Evolutionary conservation across 768 basidiomycete genomes (phyloP), one percentile per base, ranked within the genome.

Genomic region (Polyporus arcularius): DNA sequence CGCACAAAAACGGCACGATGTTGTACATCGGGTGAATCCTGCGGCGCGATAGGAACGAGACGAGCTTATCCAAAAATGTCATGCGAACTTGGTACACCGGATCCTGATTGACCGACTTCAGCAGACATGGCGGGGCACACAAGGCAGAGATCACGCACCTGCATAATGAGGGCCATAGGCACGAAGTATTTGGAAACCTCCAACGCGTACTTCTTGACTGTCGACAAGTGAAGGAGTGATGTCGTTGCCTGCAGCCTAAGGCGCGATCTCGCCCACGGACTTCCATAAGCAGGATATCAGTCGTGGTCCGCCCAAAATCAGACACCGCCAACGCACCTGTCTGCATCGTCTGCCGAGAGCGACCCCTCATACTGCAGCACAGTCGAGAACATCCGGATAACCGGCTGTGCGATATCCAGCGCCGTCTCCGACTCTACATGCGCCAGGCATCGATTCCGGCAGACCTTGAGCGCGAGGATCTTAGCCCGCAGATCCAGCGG

Each of bases 71-170:
- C 53, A 98, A 72, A 76, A 96, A 96, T 4, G 68, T 75, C 57
- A 85, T 76, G 46, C 97, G 90, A 47, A 98, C 92, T 64, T 93
- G 85, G 71, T 87, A 97, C 68, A 88, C 92, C 0, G 92, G 79
- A 67, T 99, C 96, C 92, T 97, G 28, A 94, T 28, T 12, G 21
- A 16, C 41, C 53, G 15, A 18, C 28, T 64, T 28, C 52, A 50
- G 52, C 51, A 45, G 12, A 53, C 16, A 57, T 51, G 39, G 35
- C 42, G 10, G 63, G 18, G 53, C 42, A 56, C n/a, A 57, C 26
- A 32, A 9, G 15, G 59, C 11, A 39, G 8, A 38, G 15, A 16
- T 18, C 9, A 18, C 80, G 58, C 58, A 94, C 94, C 79, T 97
- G 94, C 16, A 90, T 82, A 0, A 84, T 83, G 43, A 93, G 78